Base-by-base conservation (phyloP, 164 flowering plant species). In the Magnolia changhungtana region DNA sequence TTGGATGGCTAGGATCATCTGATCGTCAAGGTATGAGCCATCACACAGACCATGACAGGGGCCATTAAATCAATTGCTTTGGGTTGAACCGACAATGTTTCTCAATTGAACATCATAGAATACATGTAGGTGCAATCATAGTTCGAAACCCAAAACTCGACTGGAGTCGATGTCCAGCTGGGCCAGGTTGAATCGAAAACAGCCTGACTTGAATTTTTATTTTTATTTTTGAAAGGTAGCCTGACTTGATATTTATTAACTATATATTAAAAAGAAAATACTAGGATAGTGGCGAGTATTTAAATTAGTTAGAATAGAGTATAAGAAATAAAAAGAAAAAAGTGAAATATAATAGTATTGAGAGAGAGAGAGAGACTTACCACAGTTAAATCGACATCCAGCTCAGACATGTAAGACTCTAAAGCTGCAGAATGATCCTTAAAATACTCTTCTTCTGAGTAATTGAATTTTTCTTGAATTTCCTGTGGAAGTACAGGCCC, bases 301-400 rank as follows among this genome's bases (percentile, higher is more conserved):
- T 37, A 37, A 37, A 37, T 37, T 37, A 37, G 45, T 37, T 37
- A 37, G 45, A 37, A 37, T 27, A 37, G 7, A 37, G 45, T 37
- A 37, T 37, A 37, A 37, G 7, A 37, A 37, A 37, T 37, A 37
- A 5, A 37, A 37, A 37, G 7, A 37, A 37, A 37, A 4, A 37
- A 37, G 45, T 37, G 45, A 4, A 37, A 37, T 37, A 37, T 37
- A 37, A 37, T 37, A 37, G 45, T 37, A 37, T 37, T 37, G 45
- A 37, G 73, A 29, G 75, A 76, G 76, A 59, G 75, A 76, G 74
- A 72, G 72, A 61, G 67, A 73, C 51, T 13, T 88, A 96, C 99
- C 90, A 96, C 96, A 63, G 93, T 90, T 89, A 96, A 81, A 84
- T 96, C 97, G 74, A 96, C 87, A 63, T 87, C 93, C 75, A 92